Conservation (phyloP, 2,329 filamentous ascomycete genomes). For the Pseudocercospora crystallina region DNA sequence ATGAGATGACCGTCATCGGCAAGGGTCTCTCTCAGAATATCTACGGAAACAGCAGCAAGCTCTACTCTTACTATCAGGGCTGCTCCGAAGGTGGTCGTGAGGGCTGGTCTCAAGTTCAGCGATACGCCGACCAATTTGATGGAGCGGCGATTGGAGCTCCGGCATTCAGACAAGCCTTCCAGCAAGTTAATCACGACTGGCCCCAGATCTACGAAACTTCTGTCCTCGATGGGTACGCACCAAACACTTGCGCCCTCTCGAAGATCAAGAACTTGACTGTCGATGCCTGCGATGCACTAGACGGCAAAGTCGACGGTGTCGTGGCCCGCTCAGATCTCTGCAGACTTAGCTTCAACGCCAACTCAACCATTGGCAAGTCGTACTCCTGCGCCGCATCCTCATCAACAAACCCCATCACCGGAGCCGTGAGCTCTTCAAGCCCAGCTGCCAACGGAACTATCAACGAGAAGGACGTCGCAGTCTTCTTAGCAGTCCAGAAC, state of each 20-base stretch:
- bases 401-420: conserved; percentile 22
- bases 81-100: conserved; percentile 57
- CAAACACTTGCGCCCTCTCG: conserved; percentile 46
- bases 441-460: conserved; percentile 36
- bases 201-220: conserved; percentile 42
- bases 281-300: conserved; percentile 54
- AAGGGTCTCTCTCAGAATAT: conserved; percentile 45
- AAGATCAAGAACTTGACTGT: conserved; percentile 57
- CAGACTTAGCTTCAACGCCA: conserved; percentile 48
- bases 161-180: conserved; percentile 47
- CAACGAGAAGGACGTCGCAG: conserved; percentile 30
- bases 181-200: conserved; percentile 47
- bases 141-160: conserved; percentile 49
- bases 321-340: conserved; percentile 51
- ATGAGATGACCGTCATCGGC: conserved; percentile 52
- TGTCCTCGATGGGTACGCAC: conserved; percentile 39
- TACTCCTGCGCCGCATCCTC: conserved; percentile 46
- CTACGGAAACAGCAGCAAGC: conserved; percentile 33
- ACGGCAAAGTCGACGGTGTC: conserved; percentile 56
- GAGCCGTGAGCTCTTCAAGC: neutral
- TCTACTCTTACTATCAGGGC: conserved; percentile 54
- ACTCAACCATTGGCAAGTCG: conserved; percentile 45
- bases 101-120: conserved; percentile 52
- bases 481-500: conserved; percentile 37
- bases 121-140: conserved; percentile 51